These are phyloP conservation scores for Alternaria rosae DNA, from an alignment of 2,329 filamentous ascomycete genomes.

Conservation along the genomic window DNA sequence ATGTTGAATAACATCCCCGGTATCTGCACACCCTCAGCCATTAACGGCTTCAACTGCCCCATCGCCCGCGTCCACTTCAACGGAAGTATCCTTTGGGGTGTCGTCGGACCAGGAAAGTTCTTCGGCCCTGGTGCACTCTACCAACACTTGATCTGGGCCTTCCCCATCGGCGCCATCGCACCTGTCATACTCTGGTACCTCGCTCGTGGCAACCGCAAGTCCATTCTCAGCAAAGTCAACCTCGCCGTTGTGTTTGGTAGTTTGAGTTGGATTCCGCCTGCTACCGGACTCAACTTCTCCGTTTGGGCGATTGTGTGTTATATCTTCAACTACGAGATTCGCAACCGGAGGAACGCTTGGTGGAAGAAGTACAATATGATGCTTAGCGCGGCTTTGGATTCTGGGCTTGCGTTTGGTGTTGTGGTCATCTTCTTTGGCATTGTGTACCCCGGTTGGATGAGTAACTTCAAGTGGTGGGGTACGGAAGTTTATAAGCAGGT, in stretches of 20 bases:
- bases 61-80: slow-evolving; percentile 90
- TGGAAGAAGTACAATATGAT: slow-evolving; percentile 95
- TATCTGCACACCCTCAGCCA: slow-evolving; percentile 79
- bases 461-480: slow-evolving; percentile 83
- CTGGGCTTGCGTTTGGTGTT: slow-evolving; percentile 80
- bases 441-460: slow-evolving; percentile 79
- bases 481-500: slow-evolving; percentile 81
- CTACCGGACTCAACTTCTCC: slow-evolving; percentile 82
- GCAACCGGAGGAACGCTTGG: slow-evolving; percentile 74
- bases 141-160: slow-evolving; percentile 79
- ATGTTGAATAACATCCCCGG: slow-evolving; percentile 81
- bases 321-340: slow-evolving; percentile 80
- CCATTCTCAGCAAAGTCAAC: slow-evolving; percentile 77
- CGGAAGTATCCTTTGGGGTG: slow-evolving; percentile 87
- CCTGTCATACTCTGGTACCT: slow-evolving; percentile 79
- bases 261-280: slow-evolving; percentile 85
- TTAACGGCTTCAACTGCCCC: slow-evolving; percentile 87
- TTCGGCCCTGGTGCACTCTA: slow-evolving; percentile 81
- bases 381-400: slow-evolving; percentile 81
- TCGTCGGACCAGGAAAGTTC: slow-evolving; percentile 82
- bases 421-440: slow-evolving; percentile 87
- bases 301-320: slow-evolving; percentile 88
- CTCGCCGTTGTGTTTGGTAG: slow-evolving; percentile 84
- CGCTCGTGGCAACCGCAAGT: slow-evolving; percentile 63
- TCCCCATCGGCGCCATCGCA: slow-evolving; percentile 76